Evolutionary conservation across 2,329 filamentous ascomycete species (phyloP).

Genomic region (Orbilia oligospora): DNA sequence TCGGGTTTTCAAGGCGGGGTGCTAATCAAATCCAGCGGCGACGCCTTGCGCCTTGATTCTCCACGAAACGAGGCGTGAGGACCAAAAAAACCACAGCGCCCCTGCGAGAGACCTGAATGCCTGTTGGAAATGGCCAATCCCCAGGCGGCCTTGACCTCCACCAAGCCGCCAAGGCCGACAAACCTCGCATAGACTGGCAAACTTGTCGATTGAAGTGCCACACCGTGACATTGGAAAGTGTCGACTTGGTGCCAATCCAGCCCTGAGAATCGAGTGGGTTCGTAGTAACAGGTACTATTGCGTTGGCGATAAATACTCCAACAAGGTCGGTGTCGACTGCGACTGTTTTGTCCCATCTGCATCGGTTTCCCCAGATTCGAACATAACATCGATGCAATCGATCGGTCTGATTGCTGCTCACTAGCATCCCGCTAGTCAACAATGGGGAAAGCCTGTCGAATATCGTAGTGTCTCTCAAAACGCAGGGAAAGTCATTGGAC

Average conservation of each 20-base stretch:
- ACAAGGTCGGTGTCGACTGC: constrained; percentile 1
- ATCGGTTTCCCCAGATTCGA: constrained; percentile 25
- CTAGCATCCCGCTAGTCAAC: constrained; percentile 17
- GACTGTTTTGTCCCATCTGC: background rate
- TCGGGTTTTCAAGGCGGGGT: constrained; percentile 43
- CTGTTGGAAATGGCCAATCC: constrained; percentile 41
- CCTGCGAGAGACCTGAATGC: constrained; percentile 17
- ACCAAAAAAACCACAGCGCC: background rate
- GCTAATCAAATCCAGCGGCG: constrained; percentile 41
- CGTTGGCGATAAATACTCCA: constrained; percentile 12
- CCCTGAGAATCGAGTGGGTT: constrained; percentile 19
- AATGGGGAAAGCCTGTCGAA: background rate
- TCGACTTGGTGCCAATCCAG: constrained; percentile 35
- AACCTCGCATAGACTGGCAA: constrained; percentile 57
- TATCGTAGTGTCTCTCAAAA: constrained; percentile 1
- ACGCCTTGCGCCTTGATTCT: constrained; percentile 48
- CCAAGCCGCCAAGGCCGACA: constrained; percentile 55
- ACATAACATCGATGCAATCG: constrained; percentile 17
- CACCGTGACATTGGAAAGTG: constrained; percentile 42
- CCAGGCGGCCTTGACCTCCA: constrained; percentile 23
- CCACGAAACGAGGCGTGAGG: constrained; percentile 53
- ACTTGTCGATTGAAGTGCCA: constrained; percentile 30
- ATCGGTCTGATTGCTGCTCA: background rate
- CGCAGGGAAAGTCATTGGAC: background rate
- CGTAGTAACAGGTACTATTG: background rate